Conservation (phyloP, 2,329 filamentous ascomycete species). For the Tolypocladium sp. region DNA sequence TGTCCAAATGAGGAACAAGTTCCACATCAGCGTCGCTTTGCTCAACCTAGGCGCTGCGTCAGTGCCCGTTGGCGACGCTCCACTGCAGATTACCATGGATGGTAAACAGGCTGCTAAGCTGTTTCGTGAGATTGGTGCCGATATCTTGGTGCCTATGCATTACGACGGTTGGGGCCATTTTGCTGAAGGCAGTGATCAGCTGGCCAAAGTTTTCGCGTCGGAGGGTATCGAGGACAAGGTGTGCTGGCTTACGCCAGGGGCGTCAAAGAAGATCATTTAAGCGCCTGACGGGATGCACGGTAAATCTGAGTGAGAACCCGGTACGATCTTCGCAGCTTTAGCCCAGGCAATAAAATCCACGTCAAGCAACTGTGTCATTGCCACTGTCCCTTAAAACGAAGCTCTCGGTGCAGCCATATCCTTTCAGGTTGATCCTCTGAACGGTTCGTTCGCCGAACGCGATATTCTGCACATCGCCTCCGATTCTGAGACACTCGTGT, state of each 20-base stretch:
- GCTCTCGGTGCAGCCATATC: neutral
- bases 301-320: no score
- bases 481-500: constrained; percentile 3
- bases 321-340: no score
- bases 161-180: constrained; percentile 38
- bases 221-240: constrained; percentile 24
- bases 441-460: constrained; percentile 1
- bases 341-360: no score
- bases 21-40: constrained; percentile 29
- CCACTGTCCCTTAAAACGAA: no score
- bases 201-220: constrained; percentile 20
- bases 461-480: neutral
- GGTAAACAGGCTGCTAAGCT: constrained; percentile 29
- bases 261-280: constrained; percentile 5
- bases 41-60: constrained; percentile 30
- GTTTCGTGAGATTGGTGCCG: constrained; percentile 27
- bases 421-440: neutral
- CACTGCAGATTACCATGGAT: constrained; percentile 32
- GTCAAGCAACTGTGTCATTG: no score
- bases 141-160: constrained; percentile 36
- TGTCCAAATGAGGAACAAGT: constrained; percentile 20
- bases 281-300: no score
- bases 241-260: constrained; percentile 21
- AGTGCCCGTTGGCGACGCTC: constrained; percentile 13
- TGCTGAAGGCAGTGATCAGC: constrained; percentile 20